A percentile compares a stretch with the other conserved stretches of the same genome.
Evolutionary conservation across 2,329 filamentous ascomycete genomes (phyloP).

Genomic region (Pseudodiploospora longispora): DNA sequence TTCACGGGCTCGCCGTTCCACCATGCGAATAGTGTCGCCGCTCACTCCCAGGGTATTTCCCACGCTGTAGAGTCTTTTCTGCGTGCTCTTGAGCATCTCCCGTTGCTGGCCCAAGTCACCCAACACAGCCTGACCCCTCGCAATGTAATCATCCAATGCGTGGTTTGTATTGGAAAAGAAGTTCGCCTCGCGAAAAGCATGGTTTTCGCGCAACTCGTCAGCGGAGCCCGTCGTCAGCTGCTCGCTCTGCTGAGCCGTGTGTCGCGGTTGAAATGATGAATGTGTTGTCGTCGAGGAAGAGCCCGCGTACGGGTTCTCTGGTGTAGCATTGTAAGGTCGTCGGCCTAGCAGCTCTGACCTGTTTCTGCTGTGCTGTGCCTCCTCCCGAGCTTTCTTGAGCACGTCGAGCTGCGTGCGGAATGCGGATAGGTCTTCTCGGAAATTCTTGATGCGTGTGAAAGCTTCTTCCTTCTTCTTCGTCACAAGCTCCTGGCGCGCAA

Average conservation of each 20-base stretch:
- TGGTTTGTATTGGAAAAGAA: slow-evolving; percentile 78
- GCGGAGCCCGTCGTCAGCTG: slow-evolving; percentile 35
- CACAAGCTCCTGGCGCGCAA: slow-evolving; percentile 83
- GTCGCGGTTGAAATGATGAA: slow-evolving; percentile 33
- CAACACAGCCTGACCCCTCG: slow-evolving; percentile 81
- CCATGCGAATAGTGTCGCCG: slow-evolving; percentile 94
- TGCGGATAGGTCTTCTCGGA: slow-evolving; percentile 72
- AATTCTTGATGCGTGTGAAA: slow-evolving; percentile 73
- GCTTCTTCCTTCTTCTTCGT: slow-evolving; percentile 89
- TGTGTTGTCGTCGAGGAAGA: slow-evolving; percentile 23
- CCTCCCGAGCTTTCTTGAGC: slow-evolving; percentile 70
- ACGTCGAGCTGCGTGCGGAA: slow-evolving; percentile 71
- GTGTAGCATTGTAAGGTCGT: slow-evolving; percentile 68
- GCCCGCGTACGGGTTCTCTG: slow-evolving; percentile 88
- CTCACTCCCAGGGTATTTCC: slow-evolving; percentile 90
- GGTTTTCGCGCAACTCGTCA: slow-evolving; percentile 66
- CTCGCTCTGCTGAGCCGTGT: slow-evolving; percentile 27
- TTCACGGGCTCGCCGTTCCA: slow-evolving; percentile 82
- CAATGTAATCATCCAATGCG: slow-evolving; percentile 89
- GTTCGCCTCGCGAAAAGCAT: slow-evolving; percentile 80
- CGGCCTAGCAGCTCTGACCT: slow-evolving; percentile 78
- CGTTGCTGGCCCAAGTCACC: slow-evolving; percentile 82
- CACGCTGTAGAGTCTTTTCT: slow-evolving; percentile 82
- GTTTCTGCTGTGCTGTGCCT: slow-evolving; percentile 57
- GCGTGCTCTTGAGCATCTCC: slow-evolving; percentile 91